Base-by-base conservation (phyloP, 768 basidiomycete genomes). In the Boletus speciosus region DNA sequence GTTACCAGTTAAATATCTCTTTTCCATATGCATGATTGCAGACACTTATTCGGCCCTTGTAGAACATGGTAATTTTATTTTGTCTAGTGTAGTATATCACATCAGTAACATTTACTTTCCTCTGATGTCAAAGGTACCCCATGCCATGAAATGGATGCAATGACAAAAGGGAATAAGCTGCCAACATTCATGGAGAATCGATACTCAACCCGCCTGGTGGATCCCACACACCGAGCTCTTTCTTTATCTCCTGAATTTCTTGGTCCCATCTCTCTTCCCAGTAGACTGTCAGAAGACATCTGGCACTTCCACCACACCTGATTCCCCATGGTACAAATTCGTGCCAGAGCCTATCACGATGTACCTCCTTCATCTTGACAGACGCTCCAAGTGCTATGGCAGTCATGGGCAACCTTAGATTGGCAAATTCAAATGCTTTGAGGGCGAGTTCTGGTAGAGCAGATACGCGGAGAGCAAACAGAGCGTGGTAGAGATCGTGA, bases 261-360 rank as follows among this genome's bases (percentile, higher is more conserved):
- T 91, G 85, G 48, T 82, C 82, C 96, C 95, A 98, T 49, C 94
- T 75, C 70, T 93, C 80, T 72, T 98, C 97, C 96, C 97, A 98
- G 64, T 95, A 95, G 1, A 98, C 86, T 1, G 88, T 88, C 49
- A 98, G 88, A 55, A 98, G 70, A 65, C 86, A 88, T 62, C 76
- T 78, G 1, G 88, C 82, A 56, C 76, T 81, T 27, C 84, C 79
- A 1, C 95, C 97, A 54, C 88, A 92, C 59, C 82, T 82, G 56
- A 97, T 70, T 12, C 94, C 95, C 96, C 96, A 98, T 1, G 93
- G 89, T 9, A 94, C 82, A 68, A 90, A 97, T 67, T 97, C 93
- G 11, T 77, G 73, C 68, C 88, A 84, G 39, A 94, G 76, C 31
- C 80, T 69, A 21, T 73, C 67, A 21, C 85, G 74, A 47, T 88